These are phyloP conservation scores for Ailanthus altissimus DNA, from an alignment of 345 rosid species.

Conservation along the genomic window DNA sequence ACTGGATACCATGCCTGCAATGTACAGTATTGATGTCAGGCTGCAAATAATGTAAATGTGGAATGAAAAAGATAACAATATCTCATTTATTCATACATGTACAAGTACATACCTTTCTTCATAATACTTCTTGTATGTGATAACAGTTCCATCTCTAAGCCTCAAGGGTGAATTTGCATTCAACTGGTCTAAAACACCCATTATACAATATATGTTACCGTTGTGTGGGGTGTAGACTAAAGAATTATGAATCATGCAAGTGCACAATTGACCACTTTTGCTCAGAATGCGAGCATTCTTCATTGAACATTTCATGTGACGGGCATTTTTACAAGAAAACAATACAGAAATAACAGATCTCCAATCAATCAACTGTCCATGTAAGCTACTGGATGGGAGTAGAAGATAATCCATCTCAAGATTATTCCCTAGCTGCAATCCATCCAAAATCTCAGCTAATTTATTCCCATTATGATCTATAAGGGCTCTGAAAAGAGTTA, in stretches of 20 bases:
- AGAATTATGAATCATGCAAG: constrained; percentile 55
- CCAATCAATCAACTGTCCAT: constrained; percentile 54
- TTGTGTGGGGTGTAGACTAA: constrained; percentile 81
- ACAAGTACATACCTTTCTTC: constrained; percentile 40
- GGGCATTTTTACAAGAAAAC: constrained; percentile 27
- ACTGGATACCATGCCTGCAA: constrained; percentile 58
- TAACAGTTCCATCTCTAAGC: constrained; percentile 39
- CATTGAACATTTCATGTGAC: constrained; percentile 35
- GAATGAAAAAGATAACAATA: not conserved
- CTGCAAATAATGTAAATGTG: constrained; percentile 1
- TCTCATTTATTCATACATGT: not conserved
- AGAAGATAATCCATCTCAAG: constrained; percentile 61
- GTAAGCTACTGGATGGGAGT: constrained; percentile 44
- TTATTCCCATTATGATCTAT: constrained; percentile 44
- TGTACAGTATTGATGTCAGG: constrained; percentile 2
- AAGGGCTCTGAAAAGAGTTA: constrained; percentile 60
- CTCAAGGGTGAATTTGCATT: constrained; percentile 53
- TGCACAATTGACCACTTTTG: constrained; percentile 49
- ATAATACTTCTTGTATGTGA: constrained; percentile 60
- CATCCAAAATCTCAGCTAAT: constrained; percentile 36
- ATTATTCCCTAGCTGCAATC: constrained; percentile 28
- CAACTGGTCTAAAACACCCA: constrained; percentile 45
- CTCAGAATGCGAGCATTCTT: constrained; percentile 38
- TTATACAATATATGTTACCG: constrained; percentile 55
- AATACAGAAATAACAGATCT: constrained; percentile 41